Conservation (phyloP, 2,329 filamentous ascomycete genomes). For the Pseudocercospora cruenta region DNA sequence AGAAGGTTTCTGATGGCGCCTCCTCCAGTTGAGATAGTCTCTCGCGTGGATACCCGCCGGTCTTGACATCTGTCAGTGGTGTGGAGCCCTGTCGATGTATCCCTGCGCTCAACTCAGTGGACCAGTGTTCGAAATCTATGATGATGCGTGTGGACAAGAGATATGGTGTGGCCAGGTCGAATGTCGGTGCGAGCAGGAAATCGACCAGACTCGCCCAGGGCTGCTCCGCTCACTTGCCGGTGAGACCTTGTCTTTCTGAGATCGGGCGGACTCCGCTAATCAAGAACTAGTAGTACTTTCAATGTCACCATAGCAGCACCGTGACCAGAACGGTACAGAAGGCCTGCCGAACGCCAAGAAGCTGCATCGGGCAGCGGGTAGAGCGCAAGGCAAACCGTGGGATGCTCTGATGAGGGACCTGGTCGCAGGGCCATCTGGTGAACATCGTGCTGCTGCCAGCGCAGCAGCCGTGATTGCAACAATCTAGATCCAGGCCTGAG, state of each 20-base stretch:
- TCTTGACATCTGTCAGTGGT: slow-evolving; percentile 22
- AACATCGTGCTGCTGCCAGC: slow-evolving; percentile 7
- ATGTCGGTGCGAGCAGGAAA: background rate
- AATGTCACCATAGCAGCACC: background rate
- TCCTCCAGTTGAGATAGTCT: slow-evolving; percentile 8
- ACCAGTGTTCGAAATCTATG: slow-evolving; percentile 16
- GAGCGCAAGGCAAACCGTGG: slow-evolving; percentile 3
- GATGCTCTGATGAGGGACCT: slow-evolving; percentile 14
- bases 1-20: slow-evolving; percentile 14
- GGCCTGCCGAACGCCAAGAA: slow-evolving; percentile 2
- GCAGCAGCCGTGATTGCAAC: slow-evolving; percentile 9
- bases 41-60: slow-evolving; percentile 16
- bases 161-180: slow-evolving; percentile 6
- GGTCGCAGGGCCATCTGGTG: slow-evolving; percentile 12
- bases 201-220: background rate
- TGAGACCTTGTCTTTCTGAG: background rate
- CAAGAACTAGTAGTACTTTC: background rate
- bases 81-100: slow-evolving; percentile 14
- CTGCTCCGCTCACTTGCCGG: slow-evolving; percentile 5
- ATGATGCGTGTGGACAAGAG: slow-evolving; percentile 9
- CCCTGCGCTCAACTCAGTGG: slow-evolving; percentile 13
- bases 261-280: slow-evolving; percentile 5
- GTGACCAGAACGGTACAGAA: background rate
- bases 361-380: slow-evolving; percentile 4
- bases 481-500: slow-evolving; percentile 11